Base-by-base conservation (phyloP, 2,329 filamentous ascomycete genomes). In the Diaporthe destruens region DNA sequence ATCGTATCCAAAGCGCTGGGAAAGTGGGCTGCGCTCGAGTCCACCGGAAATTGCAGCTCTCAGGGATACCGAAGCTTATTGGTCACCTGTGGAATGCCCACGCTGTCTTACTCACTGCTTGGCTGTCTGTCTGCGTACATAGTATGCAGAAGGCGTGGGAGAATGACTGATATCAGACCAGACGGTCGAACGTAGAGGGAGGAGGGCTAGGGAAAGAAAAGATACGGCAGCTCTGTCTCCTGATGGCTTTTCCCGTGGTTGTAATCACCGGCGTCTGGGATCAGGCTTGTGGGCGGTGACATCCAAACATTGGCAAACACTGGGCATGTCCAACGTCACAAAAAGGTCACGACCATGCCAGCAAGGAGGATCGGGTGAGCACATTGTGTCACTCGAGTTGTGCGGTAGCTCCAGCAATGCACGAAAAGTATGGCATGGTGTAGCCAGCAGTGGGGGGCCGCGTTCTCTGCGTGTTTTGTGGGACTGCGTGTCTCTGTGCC, bases 11-110 rank as follows among this genome's bases (percentile, higher is more conserved):
- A 61, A 42, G 32, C 8, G 55, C 67, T 44, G 67, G 44, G 56
- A 42, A 70, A 61, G 67, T 70, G 67, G 67, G 55, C 44, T 51
- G 34, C 6, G 54, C 61, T 65, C n/a, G 32, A 51, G 29, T 29
- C 42, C 16, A 32, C 67, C 67, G 67, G 67, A 70, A 61, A 70
- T 70, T 70, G 55, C 67, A 51, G 55, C 55, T 51, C 55, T 42
- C 61, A 51, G 61, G 61, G 61, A 65, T 65, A 32, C 44, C 44
- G 44, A 39, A 65, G 44, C 61, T 51, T 65, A 39, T 65, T 65
- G 42, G 59, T 65, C 59, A 16, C 11, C 29, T 39, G 29, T 32
- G 59, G 59, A 51, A 65, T 51, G 59, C 11, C 42, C 42, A 32
- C 8, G 20, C 61, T 51, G 61, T 65, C 61, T 65, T 51, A 20